These are phyloP conservation scores for Streptanthus diversifolius DNA, from an alignment of 345 rosid genomes.

Conservation along the genomic window DNA sequence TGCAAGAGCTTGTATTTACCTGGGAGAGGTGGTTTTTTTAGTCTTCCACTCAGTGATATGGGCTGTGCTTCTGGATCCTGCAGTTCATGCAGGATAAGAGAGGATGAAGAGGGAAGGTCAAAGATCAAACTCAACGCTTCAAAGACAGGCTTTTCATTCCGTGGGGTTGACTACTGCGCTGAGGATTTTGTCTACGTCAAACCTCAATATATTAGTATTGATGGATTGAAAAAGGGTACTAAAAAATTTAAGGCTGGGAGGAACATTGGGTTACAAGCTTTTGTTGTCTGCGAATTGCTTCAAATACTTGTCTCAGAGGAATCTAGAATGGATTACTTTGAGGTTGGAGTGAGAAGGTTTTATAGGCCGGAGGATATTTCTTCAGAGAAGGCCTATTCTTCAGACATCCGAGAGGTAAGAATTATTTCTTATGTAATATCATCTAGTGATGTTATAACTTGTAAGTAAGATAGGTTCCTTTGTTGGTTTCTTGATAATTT, in stretches of 20 bases:
- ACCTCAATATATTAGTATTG: conserved; percentile 32
- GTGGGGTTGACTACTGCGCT: conserved; percentile 40
- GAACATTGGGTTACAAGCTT: conserved; percentile 52
- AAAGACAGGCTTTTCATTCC: conserved; percentile 35
- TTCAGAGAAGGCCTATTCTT: conserved; percentile 56
- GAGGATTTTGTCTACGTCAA: conserved; percentile 49
- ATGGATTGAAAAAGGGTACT: conserved; percentile 19
- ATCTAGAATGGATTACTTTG: conserved; percentile 23
- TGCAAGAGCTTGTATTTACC: conserved; percentile 64
- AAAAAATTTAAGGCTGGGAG: conserved; percentile 43
- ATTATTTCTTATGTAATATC: neutral
- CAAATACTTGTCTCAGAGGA: conserved; percentile 34
- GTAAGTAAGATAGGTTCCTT: neutral
- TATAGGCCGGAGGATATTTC: conserved; percentile 73
- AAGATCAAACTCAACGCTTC: conserved; percentile 29
- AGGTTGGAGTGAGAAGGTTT: conserved; percentile 49
- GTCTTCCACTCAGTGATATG: conserved; percentile 43
- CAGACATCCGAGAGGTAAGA: conserved; percentile 59
- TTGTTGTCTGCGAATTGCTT: conserved; percentile 52
- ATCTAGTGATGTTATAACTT: conserved; percentile 10
- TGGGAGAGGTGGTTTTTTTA: conserved; percentile 62
- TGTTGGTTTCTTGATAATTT: conserved; percentile 3
- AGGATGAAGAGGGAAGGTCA: conserved; percentile 35
- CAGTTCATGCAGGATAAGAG: conserved; percentile 43
- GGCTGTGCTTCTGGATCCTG: conserved; percentile 53